phyloP scores from a whole-genome alignment of 257 asterid genomes.

The Rhazya stricta region DNA sequence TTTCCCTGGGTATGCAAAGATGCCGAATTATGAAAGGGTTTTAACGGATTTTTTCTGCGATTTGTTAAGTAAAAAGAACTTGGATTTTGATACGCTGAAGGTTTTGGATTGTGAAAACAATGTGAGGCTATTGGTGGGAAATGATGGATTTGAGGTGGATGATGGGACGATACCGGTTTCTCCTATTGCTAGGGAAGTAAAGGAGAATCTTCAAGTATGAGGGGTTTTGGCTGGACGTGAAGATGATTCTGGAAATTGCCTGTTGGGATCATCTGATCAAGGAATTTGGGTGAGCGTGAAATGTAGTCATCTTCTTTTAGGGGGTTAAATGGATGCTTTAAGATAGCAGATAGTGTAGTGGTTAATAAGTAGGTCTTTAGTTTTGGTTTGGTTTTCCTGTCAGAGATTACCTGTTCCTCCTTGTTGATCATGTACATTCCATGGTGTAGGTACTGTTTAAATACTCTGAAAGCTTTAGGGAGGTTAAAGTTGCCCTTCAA shows the following conservation, averaged over 20 bases:
- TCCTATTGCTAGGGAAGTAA: constrained; percentile 39
- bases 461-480: constrained; percentile 36
- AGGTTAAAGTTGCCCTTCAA: constrained; percentile 20
- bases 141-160: constrained; percentile 40
- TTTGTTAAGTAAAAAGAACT: constrained; percentile 29
- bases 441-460: constrained; percentile 37
- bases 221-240: constrained; percentile 1
- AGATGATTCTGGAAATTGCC: neutral
- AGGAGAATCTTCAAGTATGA: constrained; percentile 46
- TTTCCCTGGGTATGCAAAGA: constrained; percentile 76
- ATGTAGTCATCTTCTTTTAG: constrained; percentile 19
- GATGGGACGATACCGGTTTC: constrained; percentile 34
- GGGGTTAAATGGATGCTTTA: constrained; percentile 10
- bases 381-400: constrained; percentile 28
- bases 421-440: constrained; percentile 53
- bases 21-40: constrained; percentile 65
- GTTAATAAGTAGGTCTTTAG: constrained; percentile 50
- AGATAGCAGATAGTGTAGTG: constrained; percentile 31
- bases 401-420: constrained; percentile 39
- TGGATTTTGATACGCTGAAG: constrained; percentile 21
- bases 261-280: neutral
- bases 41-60: constrained; percentile 62
- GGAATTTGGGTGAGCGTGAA: constrained; percentile 6
- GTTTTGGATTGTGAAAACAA: constrained; percentile 26
- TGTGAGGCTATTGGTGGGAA: constrained; percentile 33